Percentiles rank a stretch among this genome's conserved stretches.
phyloP scores from a whole-genome alignment of 208 protist genomes.

The Leishmania amazonensis region DNA sequence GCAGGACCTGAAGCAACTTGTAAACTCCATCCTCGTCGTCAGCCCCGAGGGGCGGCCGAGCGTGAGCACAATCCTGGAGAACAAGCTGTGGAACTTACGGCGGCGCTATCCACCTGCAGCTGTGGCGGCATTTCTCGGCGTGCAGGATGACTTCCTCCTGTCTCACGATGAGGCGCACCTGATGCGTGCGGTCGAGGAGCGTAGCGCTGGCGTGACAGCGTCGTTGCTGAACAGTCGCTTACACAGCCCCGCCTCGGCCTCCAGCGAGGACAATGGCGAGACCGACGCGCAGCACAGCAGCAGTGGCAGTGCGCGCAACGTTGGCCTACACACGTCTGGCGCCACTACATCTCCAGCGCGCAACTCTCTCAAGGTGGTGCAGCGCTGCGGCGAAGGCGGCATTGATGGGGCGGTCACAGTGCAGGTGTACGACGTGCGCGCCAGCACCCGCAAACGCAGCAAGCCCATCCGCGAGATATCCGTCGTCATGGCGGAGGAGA shows the following conservation, averaged over 20 bases:
- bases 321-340: background rate
- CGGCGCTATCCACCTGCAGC: constrained; percentile 70
- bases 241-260: constrained; percentile 28
- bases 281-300: constrained; percentile 9
- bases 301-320: constrained; percentile 6
- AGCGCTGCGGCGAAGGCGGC: constrained; percentile 43
- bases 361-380: constrained; percentile 77
- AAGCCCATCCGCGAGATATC: constrained; percentile 85
- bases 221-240: constrained; percentile 55
- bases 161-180: constrained; percentile 81
- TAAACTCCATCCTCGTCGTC: constrained; percentile 66
- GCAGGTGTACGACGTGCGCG: constrained; percentile 88
- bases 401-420: constrained; percentile 61
- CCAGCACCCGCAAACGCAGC: constrained; percentile 53
- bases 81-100: constrained; percentile 70
- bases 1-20: constrained; percentile 58
- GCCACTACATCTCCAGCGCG: constrained; percentile 14
- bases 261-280: constrained; percentile 8
- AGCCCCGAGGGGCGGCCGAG: constrained; percentile 65
- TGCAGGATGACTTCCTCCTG: constrained; percentile 83
- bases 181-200: constrained; percentile 83
- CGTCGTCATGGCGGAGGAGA: constrained; percentile 79
- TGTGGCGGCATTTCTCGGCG: constrained; percentile 77
- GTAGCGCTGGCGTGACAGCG: constrained; percentile 73
- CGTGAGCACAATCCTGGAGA: constrained; percentile 58